Evolutionary conservation across 1,284 basidiomycete species (phyloP), one percentile per base, ranked within the genome.

Genomic region (Gymnopus androsaceus): DNA sequence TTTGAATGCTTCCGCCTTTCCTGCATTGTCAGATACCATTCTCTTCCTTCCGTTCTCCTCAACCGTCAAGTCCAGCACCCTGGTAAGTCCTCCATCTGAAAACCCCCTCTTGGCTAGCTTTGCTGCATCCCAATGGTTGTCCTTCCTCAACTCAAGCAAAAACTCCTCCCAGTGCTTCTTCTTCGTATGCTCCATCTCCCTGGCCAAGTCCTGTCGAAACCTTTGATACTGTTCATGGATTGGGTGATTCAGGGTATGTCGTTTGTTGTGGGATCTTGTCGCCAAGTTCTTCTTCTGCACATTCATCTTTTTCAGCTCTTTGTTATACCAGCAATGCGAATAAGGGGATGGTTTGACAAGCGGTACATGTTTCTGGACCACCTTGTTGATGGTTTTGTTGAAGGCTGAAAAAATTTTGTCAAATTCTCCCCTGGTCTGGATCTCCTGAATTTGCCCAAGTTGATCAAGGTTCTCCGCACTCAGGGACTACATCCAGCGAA

Each of bases 1-100:
- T 74, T 77, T 62, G 72, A 79, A 34, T 66, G 72, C 48, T 66
- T 82, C 40, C 75, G 75, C 55, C 64, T 74, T 66, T 72, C 75
- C 65, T 66, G 77, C 61, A 65, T 76, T 56, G 66, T 70, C 51
- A 25, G 12, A 27, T 14, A 25, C n/a, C 33, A 7, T 33, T 17
- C 12, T 12, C 17, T 34, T 28, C 8, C 12, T 30, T 6, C 30
- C 30, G 5, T 31, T 17, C 21, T 5, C 30, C 14, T 7, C 5
- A 6, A 34, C 33, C 31, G 15, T 17, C 27, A 48, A 17, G 3
- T 33, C 33, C 9, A 30, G 46, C 17, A 48, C 28, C 46, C 46
- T 33, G 3, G n/a, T 19, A 5, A 3, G n/a, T 17, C 30, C 46
- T 19, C 46, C 46, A 48, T 48, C 46, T 33, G n/a, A 14, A 19